Percentiles rank a stretch among this genome's conserved stretches.
Evolutionary conservation across 305 asterid genomes (phyloP).

Genomic region (Fraxinus ornus): DNA sequence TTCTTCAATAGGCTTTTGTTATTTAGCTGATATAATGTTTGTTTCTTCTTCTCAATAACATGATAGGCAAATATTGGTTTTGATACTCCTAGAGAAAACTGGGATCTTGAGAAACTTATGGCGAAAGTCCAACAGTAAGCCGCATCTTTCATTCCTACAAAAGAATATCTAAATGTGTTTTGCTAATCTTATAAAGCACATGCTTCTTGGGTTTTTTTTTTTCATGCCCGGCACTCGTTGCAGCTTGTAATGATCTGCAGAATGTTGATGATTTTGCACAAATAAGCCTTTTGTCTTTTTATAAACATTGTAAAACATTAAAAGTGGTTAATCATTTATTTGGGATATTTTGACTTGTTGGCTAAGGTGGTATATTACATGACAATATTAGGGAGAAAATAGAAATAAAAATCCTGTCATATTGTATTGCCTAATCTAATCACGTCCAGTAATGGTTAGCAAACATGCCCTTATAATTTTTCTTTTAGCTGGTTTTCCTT

Average conservation of each 20-base stretch:
- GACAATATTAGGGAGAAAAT: background rate
- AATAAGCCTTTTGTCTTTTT: background rate
- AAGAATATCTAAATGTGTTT: constrained; percentile 7
- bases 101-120: constrained; percentile 89
- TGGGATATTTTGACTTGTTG: background rate
- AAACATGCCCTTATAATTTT: background rate
- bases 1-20: constrained; percentile 18
- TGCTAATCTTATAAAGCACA: background rate
- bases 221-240: background rate
- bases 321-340: constrained; percentile 3
- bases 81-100: constrained; percentile 85
- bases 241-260: constrained; percentile 5
- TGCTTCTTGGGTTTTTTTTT: background rate
- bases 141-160: constrained; percentile 20
- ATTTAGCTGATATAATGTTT: constrained; percentile 20
- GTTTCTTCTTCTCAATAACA: constrained; percentile 16
- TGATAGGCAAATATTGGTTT: constrained; percentile 81
- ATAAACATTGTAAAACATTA: background rate
- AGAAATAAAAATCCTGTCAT: background rate
- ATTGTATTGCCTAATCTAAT: background rate
- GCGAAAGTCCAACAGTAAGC: constrained; percentile 90
- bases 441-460: background rate
- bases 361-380: background rate
- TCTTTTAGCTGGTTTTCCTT: constrained; percentile 1
- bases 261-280: background rate